Evolutionary conservation across 1,284 basidiomycete genomes (phyloP), one percentile per base, ranked within the genome.

Genomic region (Marasmius fiardii): DNA sequence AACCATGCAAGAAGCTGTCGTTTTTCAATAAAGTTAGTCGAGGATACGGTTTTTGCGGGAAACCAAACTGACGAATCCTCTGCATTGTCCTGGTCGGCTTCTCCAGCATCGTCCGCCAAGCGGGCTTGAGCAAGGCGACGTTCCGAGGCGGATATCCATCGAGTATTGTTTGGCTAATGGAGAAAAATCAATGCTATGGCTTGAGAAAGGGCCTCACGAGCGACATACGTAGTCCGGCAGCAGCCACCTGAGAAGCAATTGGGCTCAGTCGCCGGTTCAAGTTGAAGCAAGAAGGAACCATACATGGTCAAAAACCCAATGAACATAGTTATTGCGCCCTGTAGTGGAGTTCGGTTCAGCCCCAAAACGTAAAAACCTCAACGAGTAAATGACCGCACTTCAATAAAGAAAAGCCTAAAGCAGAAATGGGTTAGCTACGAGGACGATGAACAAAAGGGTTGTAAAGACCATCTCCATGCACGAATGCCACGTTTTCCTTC

Each of bases 81-180:
- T 0, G 67, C 65, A 41, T 76, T 75, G 61, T 86, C 85, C 58
- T 79, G 70, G 59, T 88, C 86, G 0, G 83, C 82, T 68, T 88
- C 86, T 1, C 87, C 87, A n/a, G 81, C 83, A 65, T 92, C 89
- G 65, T 91, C 88, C 0, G 85, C 78, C 31, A 92, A 76, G 6
- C 90, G 81, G 0, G 82, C 80, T 64, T 87, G 85, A 1, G 88
- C 90, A 16, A 92, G 75, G 7, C 78, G 77, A 14, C 77, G 74
- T 63, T 92, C 86, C 6, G 75, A 73, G 0, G 73, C 69, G 16
- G 77, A 70, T 59, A 92, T 71, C 77, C 88, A 89, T 34, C 78
- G 74, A 1, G 88, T 89, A 62, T 90, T 90, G 52, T 80, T 66
- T 1, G 84, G 83, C 82, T 85, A 57, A 18, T 43, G 8, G 21